Percentiles rank a stretch among this genome's conserved stretches.
Conservation (phyloP, 2,329 filamentous ascomycete genomes). For the Lasiodiplodia sp. region DNA sequence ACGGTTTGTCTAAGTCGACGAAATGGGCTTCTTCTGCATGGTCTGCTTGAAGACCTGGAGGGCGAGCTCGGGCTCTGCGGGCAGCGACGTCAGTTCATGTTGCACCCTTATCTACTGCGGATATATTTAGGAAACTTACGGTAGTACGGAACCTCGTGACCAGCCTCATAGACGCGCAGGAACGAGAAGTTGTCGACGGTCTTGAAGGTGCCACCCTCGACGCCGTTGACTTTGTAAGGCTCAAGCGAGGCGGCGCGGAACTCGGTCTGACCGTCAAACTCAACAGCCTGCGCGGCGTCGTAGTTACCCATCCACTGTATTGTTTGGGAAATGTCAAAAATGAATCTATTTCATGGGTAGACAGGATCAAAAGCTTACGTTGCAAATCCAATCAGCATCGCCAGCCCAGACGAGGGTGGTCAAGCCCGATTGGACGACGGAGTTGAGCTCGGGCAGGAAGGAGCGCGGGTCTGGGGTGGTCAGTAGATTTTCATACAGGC, state of each 20-base stretch:
- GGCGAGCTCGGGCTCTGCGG: slow-evolving; percentile 51
- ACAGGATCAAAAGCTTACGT: slow-evolving; percentile 30
- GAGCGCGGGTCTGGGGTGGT: slow-evolving; percentile 18
- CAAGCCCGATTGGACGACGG: slow-evolving; percentile 23
- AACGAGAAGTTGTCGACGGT: slow-evolving; percentile 58
- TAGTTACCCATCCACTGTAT: slow-evolving; percentile 47
- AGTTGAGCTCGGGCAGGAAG: slow-evolving; percentile 24
- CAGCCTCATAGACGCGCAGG: slow-evolving; percentile 57
- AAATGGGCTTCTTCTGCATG: slow-evolving; percentile 47
- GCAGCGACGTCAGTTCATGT: not conserved
- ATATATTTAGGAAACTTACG: slow-evolving; percentile 33
- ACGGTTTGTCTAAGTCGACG: slow-evolving; percentile 40
- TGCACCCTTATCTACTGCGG: no score
- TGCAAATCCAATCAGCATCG: slow-evolving; percentile 60
- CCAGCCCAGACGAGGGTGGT: slow-evolving; percentile 26
- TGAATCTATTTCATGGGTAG: no score
- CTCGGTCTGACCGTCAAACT: slow-evolving; percentile 49
- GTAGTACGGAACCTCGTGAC: slow-evolving; percentile 50
- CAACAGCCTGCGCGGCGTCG: slow-evolving; percentile 54
- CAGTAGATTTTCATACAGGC: not conserved
- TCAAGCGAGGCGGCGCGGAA: slow-evolving; percentile 50
- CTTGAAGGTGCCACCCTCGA: slow-evolving; percentile 59
- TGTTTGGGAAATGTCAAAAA: no score
- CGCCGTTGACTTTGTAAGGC: slow-evolving; percentile 59
- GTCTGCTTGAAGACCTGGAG: slow-evolving; percentile 58